Evolutionary conservation across 2,329 filamentous ascomycete genomes (phyloP).

Genomic region (Pochonia chlamydosporia): DNA sequence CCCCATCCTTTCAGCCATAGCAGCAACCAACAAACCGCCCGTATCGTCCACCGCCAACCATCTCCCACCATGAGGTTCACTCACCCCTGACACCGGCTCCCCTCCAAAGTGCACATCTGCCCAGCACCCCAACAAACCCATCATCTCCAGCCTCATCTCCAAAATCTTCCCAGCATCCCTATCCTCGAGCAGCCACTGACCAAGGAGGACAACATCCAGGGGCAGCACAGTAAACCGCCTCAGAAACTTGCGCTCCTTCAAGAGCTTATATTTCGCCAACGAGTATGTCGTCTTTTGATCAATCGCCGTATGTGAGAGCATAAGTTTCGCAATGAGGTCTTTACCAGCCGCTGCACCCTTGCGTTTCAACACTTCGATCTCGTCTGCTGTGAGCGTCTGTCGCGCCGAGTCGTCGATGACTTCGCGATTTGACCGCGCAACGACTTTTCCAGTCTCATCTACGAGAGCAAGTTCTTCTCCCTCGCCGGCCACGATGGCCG

Average conservation of each 20-base stretch:
- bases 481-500: slow-evolving; percentile 29
- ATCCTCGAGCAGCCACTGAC: slow-evolving; percentile 72
- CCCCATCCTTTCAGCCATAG: slow-evolving; percentile 84
- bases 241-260: slow-evolving; percentile 92
- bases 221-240: slow-evolving; percentile 81
- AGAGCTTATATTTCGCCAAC: slow-evolving; percentile 88
- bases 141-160: slow-evolving; percentile 78
- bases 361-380: slow-evolving; percentile 68
- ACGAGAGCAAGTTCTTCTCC: slow-evolving; percentile 37
- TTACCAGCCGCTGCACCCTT: slow-evolving; percentile 74
- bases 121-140: slow-evolving; percentile 81
- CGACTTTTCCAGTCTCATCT: slow-evolving; percentile 36
- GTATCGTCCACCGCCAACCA: slow-evolving; percentile 88
- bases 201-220: slow-evolving; percentile 70
- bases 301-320: slow-evolving; percentile 81
- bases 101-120: slow-evolving; percentile 71
- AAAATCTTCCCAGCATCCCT: slow-evolving; percentile 76
- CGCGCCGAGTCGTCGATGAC: slow-evolving; percentile 57
- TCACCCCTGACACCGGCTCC: slow-evolving; percentile 17
- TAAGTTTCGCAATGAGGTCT: slow-evolving; percentile 87
- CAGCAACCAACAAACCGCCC: slow-evolving; percentile 72
- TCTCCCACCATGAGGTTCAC: slow-evolving; percentile 35
- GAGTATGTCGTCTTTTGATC: slow-evolving; percentile 95
- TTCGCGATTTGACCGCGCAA: slow-evolving; percentile 52
- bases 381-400: slow-evolving; percentile 72